Base-by-base conservation (phyloP, 140 eudicot species). In the Bidens hawaiensis region DNA sequence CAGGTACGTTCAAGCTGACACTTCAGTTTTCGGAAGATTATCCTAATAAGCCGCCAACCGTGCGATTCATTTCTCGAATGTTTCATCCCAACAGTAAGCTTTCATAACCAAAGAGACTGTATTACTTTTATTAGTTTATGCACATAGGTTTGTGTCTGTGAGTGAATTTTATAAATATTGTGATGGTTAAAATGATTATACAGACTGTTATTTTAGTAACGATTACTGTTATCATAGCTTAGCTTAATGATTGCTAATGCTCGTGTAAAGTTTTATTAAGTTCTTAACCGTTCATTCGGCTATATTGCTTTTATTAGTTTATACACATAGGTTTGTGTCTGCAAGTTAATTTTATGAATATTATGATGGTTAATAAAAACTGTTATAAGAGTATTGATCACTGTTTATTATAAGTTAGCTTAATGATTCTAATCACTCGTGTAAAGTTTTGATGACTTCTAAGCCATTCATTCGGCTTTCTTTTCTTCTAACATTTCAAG, bases 21-120 rank as follows among this genome's bases (percentile, higher is more conserved):
- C 86, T 83, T 14, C 91, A 83, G 52, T 83, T 79, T 54, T 42
- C 79, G 0, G 86, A 84, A 78, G 91, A 80, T 75, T 84, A 84
- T 59, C 93, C 93, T 12, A 84, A 84, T 46, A 84, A 81, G 79
- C 87, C 93, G 23, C 93, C 93, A 36, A 84, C 93, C 5, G 87
- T 84, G 57, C 82, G 82, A 43, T 84, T 84, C 69, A 76, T 84
- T 18, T 84, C 93, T 16, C 58, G 93, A 64, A 84, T 84, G 93
- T 84, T 84, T 60, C 87, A 84, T 56, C 86, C 91, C 17, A 84
- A 84, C 22, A 84, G 90, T 80, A 79, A 80, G 90, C 59, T 42
- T 3, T 1, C 2, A 49, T 17, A 27, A 52, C 24, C 52, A 27
- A 58, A 52, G 27, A 18, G 48, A 28, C 1, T 19, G 34, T 49